Percentiles rank a stretch among this genome's conserved stretches.
These are phyloP conservation scores for Alternaria gaisen DNA, from an alignment of 2,329 filamentous ascomycete species.

Conservation along the genomic window DNA sequence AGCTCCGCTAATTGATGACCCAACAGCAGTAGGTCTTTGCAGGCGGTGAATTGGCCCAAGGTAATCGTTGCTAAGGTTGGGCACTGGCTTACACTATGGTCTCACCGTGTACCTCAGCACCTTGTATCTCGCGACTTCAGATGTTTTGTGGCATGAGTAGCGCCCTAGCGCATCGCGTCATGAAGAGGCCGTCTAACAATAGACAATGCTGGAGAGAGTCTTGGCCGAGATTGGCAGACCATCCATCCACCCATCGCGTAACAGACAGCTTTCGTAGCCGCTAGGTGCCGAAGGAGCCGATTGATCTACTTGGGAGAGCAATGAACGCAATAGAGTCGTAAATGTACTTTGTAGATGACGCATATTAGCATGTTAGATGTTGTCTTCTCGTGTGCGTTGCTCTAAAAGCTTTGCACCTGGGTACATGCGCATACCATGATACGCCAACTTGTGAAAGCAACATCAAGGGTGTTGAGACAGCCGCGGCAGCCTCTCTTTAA, in stretches of 20 bases:
- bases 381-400: background rate
- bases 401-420: background rate
- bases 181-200: background rate
- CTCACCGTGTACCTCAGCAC: constrained; percentile 1
- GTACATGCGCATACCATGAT: background rate
- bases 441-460: background rate
- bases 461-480: background rate
- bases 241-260: background rate
- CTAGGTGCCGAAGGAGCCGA: constrained; percentile 1
- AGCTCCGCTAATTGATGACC: constrained; percentile 16
- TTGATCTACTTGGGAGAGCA: background rate
- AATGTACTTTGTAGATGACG: background rate
- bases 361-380: background rate
- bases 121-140: background rate
- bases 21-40: background rate
- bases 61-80: background rate
- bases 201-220: background rate
- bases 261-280: background rate
- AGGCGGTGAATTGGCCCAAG: background rate
- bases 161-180: background rate
- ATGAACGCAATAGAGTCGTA: background rate
- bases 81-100: background rate
- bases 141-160: background rate
- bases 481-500: constrained; percentile 9
- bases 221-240: constrained; percentile 1